Percentiles rank a stretch among this genome's conserved stretches.
phyloP scores from a whole-genome alignment of 2,329 filamentous ascomycete genomes.

The Colletotrichum acutatum region DNA sequence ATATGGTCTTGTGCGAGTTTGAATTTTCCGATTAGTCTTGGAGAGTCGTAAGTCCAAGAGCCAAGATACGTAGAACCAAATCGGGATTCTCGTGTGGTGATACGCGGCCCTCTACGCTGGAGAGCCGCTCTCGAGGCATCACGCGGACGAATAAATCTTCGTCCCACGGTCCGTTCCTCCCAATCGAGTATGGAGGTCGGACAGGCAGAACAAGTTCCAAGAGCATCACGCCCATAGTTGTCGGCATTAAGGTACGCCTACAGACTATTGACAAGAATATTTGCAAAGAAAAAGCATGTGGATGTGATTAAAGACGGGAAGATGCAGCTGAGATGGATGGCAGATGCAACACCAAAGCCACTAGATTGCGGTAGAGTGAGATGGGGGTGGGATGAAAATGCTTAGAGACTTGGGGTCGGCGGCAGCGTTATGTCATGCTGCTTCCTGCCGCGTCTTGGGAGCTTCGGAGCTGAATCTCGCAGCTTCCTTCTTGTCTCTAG shows the following conservation, averaged over 20 bases:
- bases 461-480: not conserved
- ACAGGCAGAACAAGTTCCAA: not conserved
- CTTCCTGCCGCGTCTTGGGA: not conserved
- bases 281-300: not conserved
- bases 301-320: slow-evolving; percentile 27
- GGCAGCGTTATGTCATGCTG: slow-evolving; percentile 15
- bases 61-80: not conserved
- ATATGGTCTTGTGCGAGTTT: not conserved
- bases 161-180: not conserved
- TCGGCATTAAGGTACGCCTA: not conserved
- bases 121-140: not conserved
- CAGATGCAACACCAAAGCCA: slow-evolving; percentile 18
- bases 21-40: not conserved
- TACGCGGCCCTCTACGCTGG: not conserved
- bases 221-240: not conserved
- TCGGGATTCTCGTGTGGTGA: not conserved
- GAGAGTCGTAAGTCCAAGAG: not conserved
- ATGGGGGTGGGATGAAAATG: not conserved
- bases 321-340: slow-evolving; percentile 12
- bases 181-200: slow-evolving; percentile 25
- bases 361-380: not conserved
- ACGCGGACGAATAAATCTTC: not conserved
- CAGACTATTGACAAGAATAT: not conserved
- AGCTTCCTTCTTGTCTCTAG: not conserved
- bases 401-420: not conserved